Evolutionary conservation across 2,329 filamentous ascomycete species (phyloP).

Genomic region (Phaeophleospora eucalypticola): DNA sequence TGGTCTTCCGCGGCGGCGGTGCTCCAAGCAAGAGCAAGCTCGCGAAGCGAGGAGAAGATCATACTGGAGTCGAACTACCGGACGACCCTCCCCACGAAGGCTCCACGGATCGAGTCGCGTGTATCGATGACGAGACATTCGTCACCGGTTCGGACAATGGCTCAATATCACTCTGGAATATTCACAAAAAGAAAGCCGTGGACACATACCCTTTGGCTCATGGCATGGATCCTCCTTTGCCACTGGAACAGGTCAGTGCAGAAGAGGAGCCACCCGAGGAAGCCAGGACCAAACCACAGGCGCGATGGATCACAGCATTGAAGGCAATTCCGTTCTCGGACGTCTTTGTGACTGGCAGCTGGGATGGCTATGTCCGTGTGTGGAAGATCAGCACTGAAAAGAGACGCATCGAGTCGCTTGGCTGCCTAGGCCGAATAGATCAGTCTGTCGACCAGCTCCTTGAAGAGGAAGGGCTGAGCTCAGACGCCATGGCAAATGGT

Average conservation of each 20-base stretch:
- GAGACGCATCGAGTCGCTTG: conserved; percentile 67
- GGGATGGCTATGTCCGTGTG: conserved; percentile 82
- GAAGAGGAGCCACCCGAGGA: conserved; percentile 58
- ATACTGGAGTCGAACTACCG: conserved; percentile 32
- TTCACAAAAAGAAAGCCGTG: conserved; percentile 91
- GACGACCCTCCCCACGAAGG: conserved; percentile 62
- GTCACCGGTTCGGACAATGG: conserved; percentile 94
- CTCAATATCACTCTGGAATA: conserved; percentile 77
- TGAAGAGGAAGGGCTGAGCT: conserved; percentile 16
- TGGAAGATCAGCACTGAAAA: conserved; percentile 86
- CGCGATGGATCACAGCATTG: conserved; percentile 87
- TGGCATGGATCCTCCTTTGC: conserved; percentile 70
- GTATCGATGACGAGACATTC: conserved; percentile 83
- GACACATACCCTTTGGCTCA: conserved; percentile 77
- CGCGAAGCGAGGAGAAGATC: conserved; percentile 46
- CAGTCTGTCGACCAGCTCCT: conserved; percentile 16
- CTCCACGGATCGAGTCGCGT: conserved; percentile 85
- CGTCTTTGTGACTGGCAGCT: conserved; percentile 84
- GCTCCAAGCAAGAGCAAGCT: conserved; percentile 31
- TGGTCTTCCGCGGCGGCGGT: conserved; percentile 87
- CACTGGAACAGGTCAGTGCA: conserved; percentile 67
- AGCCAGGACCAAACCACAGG: conserved; percentile 49
- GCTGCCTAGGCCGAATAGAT: conserved; percentile 48
- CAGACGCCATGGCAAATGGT: conserved; percentile 9
- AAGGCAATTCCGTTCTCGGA: conserved; percentile 85